Conservation (phyloP, 2,329 filamentous ascomycete genomes). For the Neofusicoccum parvum region DNA sequence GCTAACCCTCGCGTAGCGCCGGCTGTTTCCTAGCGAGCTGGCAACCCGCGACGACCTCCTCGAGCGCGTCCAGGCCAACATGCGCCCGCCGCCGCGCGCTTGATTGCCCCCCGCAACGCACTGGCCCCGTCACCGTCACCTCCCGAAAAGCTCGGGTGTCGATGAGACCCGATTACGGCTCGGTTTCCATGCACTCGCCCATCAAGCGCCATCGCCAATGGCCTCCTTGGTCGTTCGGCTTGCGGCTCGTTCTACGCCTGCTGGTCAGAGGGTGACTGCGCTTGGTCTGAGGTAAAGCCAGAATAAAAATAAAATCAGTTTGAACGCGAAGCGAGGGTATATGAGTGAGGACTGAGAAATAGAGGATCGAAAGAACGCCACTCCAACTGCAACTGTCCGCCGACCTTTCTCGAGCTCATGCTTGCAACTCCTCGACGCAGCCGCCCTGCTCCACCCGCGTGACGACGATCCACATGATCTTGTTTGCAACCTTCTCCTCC, state of each 20-base stretch:
- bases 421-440: background rate
- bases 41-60: conserved; percentile 66
- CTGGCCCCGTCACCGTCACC: too few species aligned
- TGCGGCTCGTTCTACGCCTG: too few species aligned
- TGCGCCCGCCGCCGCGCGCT: conserved; percentile 48
- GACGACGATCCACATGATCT: background rate
- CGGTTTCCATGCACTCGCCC: too few species aligned
- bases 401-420: background rate
- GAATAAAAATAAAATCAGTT: background rate
- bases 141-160: too few species aligned
- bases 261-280: too few species aligned
- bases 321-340: background rate
- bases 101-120: background rate
- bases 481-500: background rate
- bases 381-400: background rate
- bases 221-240: too few species aligned
- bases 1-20: conserved; percentile 53
- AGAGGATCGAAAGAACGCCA: background rate
- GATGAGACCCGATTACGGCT: too few species aligned
- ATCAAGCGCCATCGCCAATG: too few species aligned
- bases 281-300: too few species aligned
- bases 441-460: background rate
- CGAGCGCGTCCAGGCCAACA: conserved; percentile 69
- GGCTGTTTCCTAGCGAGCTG: conserved; percentile 60
- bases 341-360: background rate